Conservation (phyloP, 2,329 filamentous ascomycete genomes). For the Escovopsis weberi region DNA sequence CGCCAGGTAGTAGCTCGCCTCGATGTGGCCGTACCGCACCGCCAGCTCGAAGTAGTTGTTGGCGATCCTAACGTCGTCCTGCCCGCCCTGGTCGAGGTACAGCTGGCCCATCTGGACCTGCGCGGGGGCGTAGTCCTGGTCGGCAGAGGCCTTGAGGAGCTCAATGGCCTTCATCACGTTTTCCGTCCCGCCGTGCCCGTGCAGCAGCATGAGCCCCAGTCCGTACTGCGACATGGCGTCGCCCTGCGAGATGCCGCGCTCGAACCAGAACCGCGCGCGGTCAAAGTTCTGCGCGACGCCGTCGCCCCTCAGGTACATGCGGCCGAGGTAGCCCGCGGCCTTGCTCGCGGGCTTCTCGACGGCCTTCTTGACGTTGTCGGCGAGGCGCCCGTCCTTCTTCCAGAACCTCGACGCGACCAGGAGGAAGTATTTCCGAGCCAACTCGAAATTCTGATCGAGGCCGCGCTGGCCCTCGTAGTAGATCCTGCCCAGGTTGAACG, state of each 20-base stretch:
- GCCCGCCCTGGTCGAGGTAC: conserved; percentile 67
- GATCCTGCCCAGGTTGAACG: conserved; percentile 70
- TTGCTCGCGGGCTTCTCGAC: conserved; percentile 70
- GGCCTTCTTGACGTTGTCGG: conserved; percentile 51
- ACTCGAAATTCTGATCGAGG: conserved; percentile 55
- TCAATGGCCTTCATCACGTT: conserved; percentile 61
- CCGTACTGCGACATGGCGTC: conserved; percentile 78
- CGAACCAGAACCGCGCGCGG: conserved; percentile 70
- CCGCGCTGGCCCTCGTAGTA: conserved; percentile 77
- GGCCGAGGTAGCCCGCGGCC: conserved; percentile 72
- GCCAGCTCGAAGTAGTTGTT: conserved; percentile 81
- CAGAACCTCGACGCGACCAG: conserved; percentile 70
- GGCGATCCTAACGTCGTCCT: conserved; percentile 58
- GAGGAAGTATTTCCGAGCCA: conserved; percentile 69
- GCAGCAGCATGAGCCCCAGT: conserved; percentile 67
- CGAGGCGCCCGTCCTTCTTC: conserved; percentile 60
- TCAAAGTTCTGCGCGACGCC: conserved; percentile 66
- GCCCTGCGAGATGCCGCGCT: conserved; percentile 57
- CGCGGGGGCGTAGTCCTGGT: conserved; percentile 66
- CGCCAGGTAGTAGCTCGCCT: conserved; percentile 83
- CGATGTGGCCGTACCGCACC: conserved; percentile 67
- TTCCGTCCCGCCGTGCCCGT: conserved; percentile 57
- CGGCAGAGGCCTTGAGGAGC: conserved; percentile 63
- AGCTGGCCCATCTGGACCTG: conserved; percentile 73
- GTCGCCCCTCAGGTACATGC: conserved; percentile 83